A percentile compares a stretch with the other conserved stretches of the same genome.
phyloP scores from a whole-genome alignment of 306 rosid species.

The Acacia melanoxylon region DNA sequence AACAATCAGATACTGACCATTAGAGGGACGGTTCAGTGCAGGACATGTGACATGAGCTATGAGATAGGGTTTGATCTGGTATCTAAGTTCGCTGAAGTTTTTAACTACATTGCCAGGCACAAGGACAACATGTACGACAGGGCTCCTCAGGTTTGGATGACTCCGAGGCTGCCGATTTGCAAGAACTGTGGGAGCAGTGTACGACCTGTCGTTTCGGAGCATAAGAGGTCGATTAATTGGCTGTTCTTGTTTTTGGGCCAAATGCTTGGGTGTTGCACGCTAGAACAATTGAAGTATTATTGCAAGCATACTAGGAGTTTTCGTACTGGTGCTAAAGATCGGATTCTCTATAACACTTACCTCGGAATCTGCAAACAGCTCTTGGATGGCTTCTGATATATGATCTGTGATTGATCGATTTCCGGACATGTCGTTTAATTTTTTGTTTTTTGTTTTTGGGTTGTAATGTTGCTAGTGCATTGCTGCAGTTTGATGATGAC shows the following conservation, averaged over 20 bases:
- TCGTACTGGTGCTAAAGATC: conserved; percentile 65
- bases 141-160: conserved; percentile 49
- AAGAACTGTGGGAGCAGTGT: conserved; percentile 37
- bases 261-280: conserved; percentile 52
- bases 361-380: conserved; percentile 45
- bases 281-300: conserved; percentile 56
- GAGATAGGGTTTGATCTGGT: conserved; percentile 18
- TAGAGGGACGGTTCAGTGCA: conserved; percentile 44
- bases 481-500: too few species aligned
- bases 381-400: conserved; percentile 6
- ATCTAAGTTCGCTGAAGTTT: conserved; percentile 4
- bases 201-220: conserved; percentile 39
- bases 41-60: conserved; percentile 31
- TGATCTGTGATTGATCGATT: background rate
- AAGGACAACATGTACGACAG: conserved; percentile 29
- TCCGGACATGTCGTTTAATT: background rate
- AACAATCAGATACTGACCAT: conserved; percentile 16
- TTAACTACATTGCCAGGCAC: background rate
- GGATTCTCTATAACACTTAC: conserved; percentile 55
- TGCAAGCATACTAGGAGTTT: conserved; percentile 49
- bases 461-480: too few species aligned
- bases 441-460: too few species aligned
- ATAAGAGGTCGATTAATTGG: conserved; percentile 57
- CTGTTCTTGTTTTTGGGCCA: conserved; percentile 58
- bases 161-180: conserved; percentile 44